Evolutionary conservation across 2,329 filamentous ascomycete genomes (phyloP).

Genomic region (Fusarium avenaceum): DNA sequence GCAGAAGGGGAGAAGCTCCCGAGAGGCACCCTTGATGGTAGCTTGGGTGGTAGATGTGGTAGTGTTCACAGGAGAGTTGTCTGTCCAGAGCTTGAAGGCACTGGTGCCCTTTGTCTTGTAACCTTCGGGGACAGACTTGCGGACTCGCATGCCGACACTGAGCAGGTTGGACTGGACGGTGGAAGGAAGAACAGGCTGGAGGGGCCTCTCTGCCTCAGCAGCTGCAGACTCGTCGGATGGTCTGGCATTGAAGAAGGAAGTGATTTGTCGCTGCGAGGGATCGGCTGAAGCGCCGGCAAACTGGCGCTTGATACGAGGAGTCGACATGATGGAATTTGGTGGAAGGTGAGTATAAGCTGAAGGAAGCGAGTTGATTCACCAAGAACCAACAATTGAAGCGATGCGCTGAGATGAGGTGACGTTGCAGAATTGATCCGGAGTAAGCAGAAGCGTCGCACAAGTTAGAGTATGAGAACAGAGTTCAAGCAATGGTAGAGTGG

Average conservation of each 20-base stretch:
- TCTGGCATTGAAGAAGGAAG: constrained; percentile 69
- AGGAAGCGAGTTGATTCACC: neutral
- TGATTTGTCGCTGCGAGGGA: constrained; percentile 72
- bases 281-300: constrained; percentile 72
- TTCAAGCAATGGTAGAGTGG: constrained; percentile 30
- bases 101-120: constrained; percentile 79
- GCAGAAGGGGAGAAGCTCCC: constrained; percentile 84
- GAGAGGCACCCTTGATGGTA: constrained; percentile 52
- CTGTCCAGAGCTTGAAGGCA: constrained; percentile 66
- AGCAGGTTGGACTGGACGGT: constrained; percentile 85
- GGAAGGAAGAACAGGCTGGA: constrained; percentile 68
- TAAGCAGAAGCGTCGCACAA: constrained; percentile 12
- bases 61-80: constrained; percentile 47
- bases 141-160: constrained; percentile 92
- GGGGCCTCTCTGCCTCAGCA: constrained; percentile 45
- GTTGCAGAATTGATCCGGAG: constrained; percentile 6
- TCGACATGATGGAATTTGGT: constrained; percentile 59
- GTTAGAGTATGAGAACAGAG: constrained; percentile 4
- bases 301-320: constrained; percentile 70
- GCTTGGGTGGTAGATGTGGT: constrained; percentile 12
- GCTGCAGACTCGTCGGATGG: constrained; percentile 48
- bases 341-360: neutral
- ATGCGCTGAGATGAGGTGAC: constrained; percentile 18
- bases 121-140: constrained; percentile 92
- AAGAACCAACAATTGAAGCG: constrained; percentile 6